Evolutionary conservation across 352 stramenopile species (phyloP).

Genomic region (Phytophthora agathidicida): DNA sequence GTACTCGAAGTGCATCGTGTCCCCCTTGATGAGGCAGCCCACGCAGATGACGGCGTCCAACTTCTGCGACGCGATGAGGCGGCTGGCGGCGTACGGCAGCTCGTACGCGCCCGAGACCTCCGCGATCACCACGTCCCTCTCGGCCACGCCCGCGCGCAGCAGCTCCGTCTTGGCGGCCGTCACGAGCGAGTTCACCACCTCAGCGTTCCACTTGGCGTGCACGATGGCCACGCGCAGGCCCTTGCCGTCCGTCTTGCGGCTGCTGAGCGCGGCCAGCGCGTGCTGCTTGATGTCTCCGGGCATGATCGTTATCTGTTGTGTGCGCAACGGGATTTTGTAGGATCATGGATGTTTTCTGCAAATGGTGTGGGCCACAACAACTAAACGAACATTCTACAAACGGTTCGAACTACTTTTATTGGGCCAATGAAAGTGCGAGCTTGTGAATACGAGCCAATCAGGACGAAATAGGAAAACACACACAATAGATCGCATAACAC

Average conservation of each 20-base stretch:
- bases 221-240: conserved; percentile 85
- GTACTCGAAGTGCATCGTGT: conserved; percentile 99
- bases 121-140: conserved; percentile 71
- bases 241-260: conserved; percentile 76
- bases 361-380: neutral
- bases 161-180: conserved; percentile 70
- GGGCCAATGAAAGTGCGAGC: too few species aligned
- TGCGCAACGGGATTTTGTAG: too few species aligned
- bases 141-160: conserved; percentile 57
- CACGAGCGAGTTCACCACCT: conserved; percentile 80
- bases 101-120: conserved; percentile 96
- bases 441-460: too few species aligned
- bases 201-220: conserved; percentile 86
- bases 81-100: conserved; percentile 94
- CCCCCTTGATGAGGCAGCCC: conserved; percentile 96
- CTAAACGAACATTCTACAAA: too few species aligned
- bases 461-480: too few species aligned
- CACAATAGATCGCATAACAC: too few species aligned
- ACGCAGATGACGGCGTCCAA: conserved; percentile 97
- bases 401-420: too few species aligned
- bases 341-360: neutral
- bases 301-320: conserved; percentile 31
- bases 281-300: conserved; percentile 78
- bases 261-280: conserved; percentile 70
- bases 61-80: conserved; percentile 89